Evolutionary conservation across 129 eudicot species (phyloP).

Genomic region (Saposhnikovia divaricata): DNA sequence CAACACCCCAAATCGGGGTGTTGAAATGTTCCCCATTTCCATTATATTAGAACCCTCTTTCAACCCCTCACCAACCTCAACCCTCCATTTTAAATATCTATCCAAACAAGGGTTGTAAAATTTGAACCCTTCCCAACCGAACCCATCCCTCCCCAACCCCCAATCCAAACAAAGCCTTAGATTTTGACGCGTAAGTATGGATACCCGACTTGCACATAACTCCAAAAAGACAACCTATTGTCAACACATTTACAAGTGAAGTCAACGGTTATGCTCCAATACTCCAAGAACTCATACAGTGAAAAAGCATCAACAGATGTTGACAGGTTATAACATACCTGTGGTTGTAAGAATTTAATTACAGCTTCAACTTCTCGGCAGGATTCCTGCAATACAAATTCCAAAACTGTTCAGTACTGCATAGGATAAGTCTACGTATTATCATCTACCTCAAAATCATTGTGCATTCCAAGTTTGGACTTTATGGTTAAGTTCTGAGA

Average conservation of each 20-base stretch:
- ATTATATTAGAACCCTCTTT: no score
- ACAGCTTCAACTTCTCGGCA: conserved; percentile 95
- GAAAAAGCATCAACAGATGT: conserved; percentile 22
- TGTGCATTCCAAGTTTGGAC: neutral
- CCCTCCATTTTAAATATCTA: no score
- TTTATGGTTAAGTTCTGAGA: neutral
- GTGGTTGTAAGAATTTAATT: conserved; percentile 71
- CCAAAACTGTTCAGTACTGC: neutral
- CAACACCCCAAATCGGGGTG: no score
- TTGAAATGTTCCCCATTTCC: no score
- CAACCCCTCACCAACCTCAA: no score
- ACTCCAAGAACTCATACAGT: neutral
- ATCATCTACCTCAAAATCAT: neutral
- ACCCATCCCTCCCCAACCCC: no score
- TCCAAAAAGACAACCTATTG: conserved; percentile 91
- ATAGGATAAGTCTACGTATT: neutral
- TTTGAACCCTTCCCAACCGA: no score
- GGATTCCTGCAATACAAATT: conserved; percentile 57
- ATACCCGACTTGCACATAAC: conserved; percentile 76
- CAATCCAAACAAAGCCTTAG: no score
- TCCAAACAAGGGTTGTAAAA: no score
- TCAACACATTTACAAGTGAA: conserved; percentile 14
- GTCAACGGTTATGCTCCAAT: conserved; percentile 1
- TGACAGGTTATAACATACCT: conserved; percentile 46
- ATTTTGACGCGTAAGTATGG: conserved; percentile 72